Evolutionary conservation across 495 filamentous ascomycete genomes (phyloP).

Genomic region (Neurospora tetrasperma): DNA sequence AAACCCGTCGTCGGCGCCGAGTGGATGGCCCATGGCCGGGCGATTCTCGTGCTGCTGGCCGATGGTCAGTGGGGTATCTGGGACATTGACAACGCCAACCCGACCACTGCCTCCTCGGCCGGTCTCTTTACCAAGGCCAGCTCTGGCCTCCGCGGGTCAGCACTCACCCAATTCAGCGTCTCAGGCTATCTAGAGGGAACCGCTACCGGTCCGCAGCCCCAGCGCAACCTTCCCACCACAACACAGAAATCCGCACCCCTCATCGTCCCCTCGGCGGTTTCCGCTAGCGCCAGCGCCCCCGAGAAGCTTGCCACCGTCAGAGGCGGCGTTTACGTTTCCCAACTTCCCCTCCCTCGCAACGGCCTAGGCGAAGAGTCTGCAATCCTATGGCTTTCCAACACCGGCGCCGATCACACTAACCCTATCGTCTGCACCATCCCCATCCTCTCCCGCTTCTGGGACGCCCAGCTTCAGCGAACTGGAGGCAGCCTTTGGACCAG

Average conservation of each 20-base stretch:
- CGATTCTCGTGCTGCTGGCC: constrained; percentile 62
- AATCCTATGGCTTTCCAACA: constrained; percentile 51
- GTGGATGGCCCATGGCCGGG: constrained; percentile 74
- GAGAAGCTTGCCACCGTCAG: constrained; percentile 28
- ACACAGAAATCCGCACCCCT: constrained; percentile 27
- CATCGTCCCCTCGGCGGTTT: constrained; percentile 11
- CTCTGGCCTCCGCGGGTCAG: constrained; percentile 51
- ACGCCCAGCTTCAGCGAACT: constrained; percentile 45
- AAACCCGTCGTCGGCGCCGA: constrained; percentile 73
- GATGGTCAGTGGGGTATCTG: constrained; percentile 94
- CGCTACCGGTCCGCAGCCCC: constrained; percentile 15
- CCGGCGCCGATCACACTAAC: constrained; percentile 29
- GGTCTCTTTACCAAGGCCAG: constrained; percentile 47
- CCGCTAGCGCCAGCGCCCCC: constrained; percentile 20
- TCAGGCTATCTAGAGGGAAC: constrained; percentile 54
- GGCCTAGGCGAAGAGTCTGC: constrained; percentile 48
- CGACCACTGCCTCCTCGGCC: constrained; percentile 26
- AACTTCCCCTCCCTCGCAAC: constrained; percentile 13
- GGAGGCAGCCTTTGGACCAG: constrained; percentile 46
- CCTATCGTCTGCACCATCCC: constrained; percentile 51
- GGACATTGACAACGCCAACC: constrained; percentile 64
- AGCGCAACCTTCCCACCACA: constrained; percentile 29
- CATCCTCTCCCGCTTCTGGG: constrained; percentile 56
- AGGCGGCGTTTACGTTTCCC: constrained; percentile 57
- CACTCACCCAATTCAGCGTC: constrained; percentile 56